These are phyloP conservation scores for Globisporangium spiculum DNA, from an alignment of 352 stramenopile genomes.

Conservation along the genomic window DNA sequence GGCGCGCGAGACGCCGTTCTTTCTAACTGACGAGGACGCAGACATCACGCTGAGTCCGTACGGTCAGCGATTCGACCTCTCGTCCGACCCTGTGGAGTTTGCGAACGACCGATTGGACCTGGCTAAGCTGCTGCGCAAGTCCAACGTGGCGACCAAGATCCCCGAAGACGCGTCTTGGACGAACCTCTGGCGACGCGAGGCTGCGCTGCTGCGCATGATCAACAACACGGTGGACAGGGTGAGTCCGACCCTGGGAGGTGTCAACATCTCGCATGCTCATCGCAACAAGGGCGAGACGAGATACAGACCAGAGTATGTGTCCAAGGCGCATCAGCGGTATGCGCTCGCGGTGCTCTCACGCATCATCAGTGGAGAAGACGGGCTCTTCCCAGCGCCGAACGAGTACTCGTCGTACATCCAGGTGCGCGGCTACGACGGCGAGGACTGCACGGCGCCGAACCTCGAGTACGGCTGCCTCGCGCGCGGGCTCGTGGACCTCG, in stretches of 20 bases:
- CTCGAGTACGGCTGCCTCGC: constrained; percentile 60
- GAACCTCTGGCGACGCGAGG: constrained; percentile 51
- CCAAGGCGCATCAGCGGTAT: constrained; percentile 31
- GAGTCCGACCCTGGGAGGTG: constrained; percentile 49
- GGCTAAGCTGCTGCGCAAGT: constrained; percentile 38
- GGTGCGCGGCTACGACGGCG: constrained; percentile 30
- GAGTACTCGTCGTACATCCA: constrained; percentile 54
- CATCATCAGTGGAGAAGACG: constrained; percentile 41
- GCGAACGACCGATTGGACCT: constrained; percentile 53
- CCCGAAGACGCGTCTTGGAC: constrained; percentile 53
- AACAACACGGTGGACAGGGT: constrained; percentile 34
- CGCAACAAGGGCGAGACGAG: constrained; percentile 24
- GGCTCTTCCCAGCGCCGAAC: constrained; percentile 46
- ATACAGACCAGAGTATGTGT: constrained; percentile 35
- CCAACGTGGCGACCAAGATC: constrained; percentile 33
- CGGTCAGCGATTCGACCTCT: constrained; percentile 56
- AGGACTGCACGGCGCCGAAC: constrained; percentile 46
- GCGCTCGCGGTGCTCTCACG: constrained; percentile 40
- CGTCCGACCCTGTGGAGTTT: constrained; percentile 52
- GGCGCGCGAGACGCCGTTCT: constrained; percentile 45
- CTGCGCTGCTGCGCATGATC: constrained; percentile 35
- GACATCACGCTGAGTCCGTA: constrained; percentile 46
- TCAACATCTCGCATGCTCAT: constrained; percentile 64
- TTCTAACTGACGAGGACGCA: constrained; percentile 61
- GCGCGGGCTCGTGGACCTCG: constrained; percentile 49